phyloP scores from a whole-genome alignment of 495 filamentous ascomycete genomes.

The Penicillium simplicissimum region DNA sequence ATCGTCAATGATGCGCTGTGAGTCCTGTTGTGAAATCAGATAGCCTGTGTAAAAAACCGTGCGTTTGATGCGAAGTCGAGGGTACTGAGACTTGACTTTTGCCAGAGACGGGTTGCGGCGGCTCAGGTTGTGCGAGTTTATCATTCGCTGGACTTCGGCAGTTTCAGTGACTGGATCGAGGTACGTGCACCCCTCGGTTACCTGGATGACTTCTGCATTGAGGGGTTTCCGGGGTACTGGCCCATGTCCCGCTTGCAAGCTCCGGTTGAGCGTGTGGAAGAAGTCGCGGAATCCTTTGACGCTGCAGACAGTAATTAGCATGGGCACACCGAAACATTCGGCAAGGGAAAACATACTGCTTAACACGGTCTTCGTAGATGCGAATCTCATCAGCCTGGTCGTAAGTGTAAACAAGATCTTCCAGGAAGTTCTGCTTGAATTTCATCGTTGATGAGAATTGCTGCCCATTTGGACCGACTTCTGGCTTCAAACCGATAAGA shows the following conservation, averaged over 20 bases:
- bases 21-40: constrained; percentile 69
- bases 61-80: constrained; percentile 71
- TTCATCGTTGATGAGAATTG: constrained; percentile 74
- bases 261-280: constrained; percentile 69
- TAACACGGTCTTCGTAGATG: constrained; percentile 65
- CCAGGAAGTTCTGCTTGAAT: constrained; percentile 85
- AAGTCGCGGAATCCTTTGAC: constrained; percentile 81
- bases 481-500: constrained; percentile 85
- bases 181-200: constrained; percentile 69
- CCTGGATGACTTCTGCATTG: constrained; percentile 79
- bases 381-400: constrained; percentile 76
- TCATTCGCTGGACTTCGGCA: constrained; percentile 82
- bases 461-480: constrained; percentile 74
- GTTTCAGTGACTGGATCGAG: constrained; percentile 86
- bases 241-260: constrained; percentile 34
- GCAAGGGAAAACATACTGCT: constrained; percentile 52
- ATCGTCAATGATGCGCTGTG: constrained; percentile 66
- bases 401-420: constrained; percentile 82
- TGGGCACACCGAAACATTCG: background rate
- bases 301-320: constrained; percentile 34
- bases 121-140: constrained; percentile 79
- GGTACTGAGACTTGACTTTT: constrained; percentile 32
- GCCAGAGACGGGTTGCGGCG: constrained; percentile 39
- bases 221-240: constrained; percentile 58
- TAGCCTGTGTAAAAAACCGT: constrained; percentile 95